Conservation (phyloP, 208 protist species). For the Trypanosomatidae sp. region DNA sequence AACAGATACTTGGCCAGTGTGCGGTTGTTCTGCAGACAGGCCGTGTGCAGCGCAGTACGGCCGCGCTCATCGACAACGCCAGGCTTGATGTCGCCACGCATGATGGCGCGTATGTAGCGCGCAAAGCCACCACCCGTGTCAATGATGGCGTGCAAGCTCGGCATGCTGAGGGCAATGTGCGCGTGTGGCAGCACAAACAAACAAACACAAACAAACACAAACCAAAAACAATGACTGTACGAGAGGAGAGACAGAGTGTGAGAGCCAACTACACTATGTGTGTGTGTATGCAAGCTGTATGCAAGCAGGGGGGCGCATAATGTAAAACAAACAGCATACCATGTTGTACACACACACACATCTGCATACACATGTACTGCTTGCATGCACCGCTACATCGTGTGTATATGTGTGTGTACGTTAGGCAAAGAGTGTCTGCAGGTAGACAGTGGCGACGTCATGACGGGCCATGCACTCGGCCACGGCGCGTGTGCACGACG, state of each 20-base stretch:
- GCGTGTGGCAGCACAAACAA: not conserved
- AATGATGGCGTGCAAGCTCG: conserved; percentile 13
- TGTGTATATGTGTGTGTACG: conserved; percentile 1
- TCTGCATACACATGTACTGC: not conserved
- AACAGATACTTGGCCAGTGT: conserved; percentile 32
- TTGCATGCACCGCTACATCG: not conserved
- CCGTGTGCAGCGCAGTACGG: conserved; percentile 60
- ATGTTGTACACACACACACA: not conserved
- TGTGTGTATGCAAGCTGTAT: no score
- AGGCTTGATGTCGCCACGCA: conserved; percentile 32
- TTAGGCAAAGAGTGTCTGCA: conserved; percentile 12
- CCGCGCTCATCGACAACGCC: conserved; percentile 33
- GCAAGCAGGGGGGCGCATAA: not conserved
- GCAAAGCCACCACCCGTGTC: conserved; percentile 19
- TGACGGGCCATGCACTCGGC: conserved; percentile 26
- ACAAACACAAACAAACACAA: not conserved
- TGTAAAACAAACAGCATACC: not conserved
- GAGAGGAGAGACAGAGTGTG: not conserved
- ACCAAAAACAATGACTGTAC: not conserved
- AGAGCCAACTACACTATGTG: no score
- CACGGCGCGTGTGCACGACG: conserved; percentile 12
- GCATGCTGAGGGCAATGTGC: not conserved
- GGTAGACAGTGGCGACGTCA: conserved; percentile 40
- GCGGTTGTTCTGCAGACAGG: conserved; percentile 21
- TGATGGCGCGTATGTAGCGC: conserved; percentile 23